These are phyloP conservation scores for Wickerhamiella kurtzmanii DNA, from an alignment of 805 yeast genomes.

Conservation along the genomic window DNA sequence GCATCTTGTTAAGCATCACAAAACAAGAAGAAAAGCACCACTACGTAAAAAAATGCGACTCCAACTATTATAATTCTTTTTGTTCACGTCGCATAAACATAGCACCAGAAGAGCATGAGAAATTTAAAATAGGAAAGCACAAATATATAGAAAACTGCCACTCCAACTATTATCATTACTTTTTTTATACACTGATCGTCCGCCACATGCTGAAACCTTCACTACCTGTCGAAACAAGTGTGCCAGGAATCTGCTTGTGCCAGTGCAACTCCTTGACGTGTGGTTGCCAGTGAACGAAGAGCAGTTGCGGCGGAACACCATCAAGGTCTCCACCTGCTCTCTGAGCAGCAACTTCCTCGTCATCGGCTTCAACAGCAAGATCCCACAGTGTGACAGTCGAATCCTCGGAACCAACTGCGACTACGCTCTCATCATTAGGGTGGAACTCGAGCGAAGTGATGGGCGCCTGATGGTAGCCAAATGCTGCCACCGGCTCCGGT, in stretches of 20 bases:
- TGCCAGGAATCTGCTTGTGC: conserved; percentile 95
- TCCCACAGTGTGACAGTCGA: conserved; percentile 97
- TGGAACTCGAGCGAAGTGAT: conserved; percentile 88
- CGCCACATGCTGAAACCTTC: conserved; percentile 94
- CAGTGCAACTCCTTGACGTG: conserved; percentile 97
- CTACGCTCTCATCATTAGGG: conserved; percentile 87
- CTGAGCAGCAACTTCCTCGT: conserved; percentile 86
- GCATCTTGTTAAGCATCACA: too few relatives aligned
- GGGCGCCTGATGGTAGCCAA: conserved; percentile 88
- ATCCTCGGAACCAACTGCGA: conserved; percentile 93
- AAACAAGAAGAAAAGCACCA: too few relatives aligned
- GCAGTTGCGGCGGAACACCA: conserved; percentile 86
- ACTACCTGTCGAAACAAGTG: conserved; percentile 85
- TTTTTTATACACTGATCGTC: conserved; percentile 68
- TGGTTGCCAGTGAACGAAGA: conserved; percentile 96
- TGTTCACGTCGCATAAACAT: too few relatives aligned
- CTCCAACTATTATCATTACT: neutral
- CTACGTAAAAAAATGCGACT: too few relatives aligned
- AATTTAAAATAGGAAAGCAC: too few relatives aligned
- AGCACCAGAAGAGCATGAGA: too few relatives aligned
- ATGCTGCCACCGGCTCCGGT: conserved; percentile 74
- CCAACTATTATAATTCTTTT: too few relatives aligned
- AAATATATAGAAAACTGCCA: too few relatives aligned
- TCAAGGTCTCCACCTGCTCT: conserved; percentile 56
- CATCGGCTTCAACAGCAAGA: conserved; percentile 96